Evolutionary conservation across 2,329 filamentous ascomycete species (phyloP).

Genomic region (Trichoderma harzianum): DNA sequence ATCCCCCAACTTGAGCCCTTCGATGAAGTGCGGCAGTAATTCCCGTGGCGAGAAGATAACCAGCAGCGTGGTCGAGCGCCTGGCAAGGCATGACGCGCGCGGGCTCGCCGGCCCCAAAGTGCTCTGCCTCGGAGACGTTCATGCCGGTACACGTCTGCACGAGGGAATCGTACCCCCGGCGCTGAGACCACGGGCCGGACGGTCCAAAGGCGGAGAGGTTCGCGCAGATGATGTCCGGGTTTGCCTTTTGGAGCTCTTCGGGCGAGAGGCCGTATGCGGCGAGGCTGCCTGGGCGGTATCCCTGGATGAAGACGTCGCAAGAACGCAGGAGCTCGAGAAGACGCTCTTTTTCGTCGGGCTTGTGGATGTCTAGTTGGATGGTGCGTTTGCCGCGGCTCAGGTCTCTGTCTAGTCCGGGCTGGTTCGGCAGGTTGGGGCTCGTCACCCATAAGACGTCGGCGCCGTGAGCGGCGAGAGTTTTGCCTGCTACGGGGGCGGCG

Average conservation of each 20-base stretch:
- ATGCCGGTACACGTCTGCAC: constrained; percentile 53
- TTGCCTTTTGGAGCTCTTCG: constrained; percentile 36
- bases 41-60: constrained; percentile 53
- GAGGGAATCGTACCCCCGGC: constrained; percentile 52
- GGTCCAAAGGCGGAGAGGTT: constrained; percentile 53
- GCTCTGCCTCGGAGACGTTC: constrained; percentile 53
- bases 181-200: constrained; percentile 37
- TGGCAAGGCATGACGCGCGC: constrained; percentile 49
- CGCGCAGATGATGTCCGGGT: constrained; percentile 46
- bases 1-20: constrained; percentile 28
- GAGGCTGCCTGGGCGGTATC: constrained; percentile 58
- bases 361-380: constrained; percentile 56
- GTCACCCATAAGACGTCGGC: constrained; percentile 69
- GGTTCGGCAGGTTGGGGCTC: constrained; percentile 58
- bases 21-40: constrained; percentile 50
- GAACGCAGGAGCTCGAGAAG: constrained; percentile 56
- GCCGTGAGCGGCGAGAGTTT: constrained; percentile 66
- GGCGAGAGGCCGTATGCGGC: constrained; percentile 38
- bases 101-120: constrained; percentile 36
- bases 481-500: constrained; percentile 64
- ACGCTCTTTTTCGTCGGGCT: constrained; percentile 42
- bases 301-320: constrained; percentile 61
- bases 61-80: constrained; percentile 53
- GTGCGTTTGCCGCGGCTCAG: constrained; percentile 65
- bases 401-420: constrained; percentile 64